These are phyloP conservation scores for Capsicum baccatum DNA, from an alignment of 257 asterid species.

Conservation along the genomic window DNA sequence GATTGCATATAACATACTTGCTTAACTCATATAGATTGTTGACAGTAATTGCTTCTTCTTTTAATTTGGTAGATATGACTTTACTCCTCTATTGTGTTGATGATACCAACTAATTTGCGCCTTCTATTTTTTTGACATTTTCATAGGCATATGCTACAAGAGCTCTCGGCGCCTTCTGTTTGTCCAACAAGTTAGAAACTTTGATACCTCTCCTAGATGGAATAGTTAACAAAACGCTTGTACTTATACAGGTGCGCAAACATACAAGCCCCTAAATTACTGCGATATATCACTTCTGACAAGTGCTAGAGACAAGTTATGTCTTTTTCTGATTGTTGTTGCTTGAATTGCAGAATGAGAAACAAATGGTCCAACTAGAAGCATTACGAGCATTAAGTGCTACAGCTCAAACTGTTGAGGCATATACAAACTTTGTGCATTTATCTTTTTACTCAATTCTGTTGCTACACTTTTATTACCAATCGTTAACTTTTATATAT, in stretches of 20 bases:
- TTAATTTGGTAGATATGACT: neutral
- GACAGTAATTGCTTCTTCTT: neutral
- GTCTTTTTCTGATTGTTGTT: neutral
- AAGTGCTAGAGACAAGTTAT: neutral
- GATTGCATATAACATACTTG: neutral
- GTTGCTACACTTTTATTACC: conserved; percentile 7
- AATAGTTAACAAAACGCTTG: conserved; percentile 55
- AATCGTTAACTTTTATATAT: conserved; percentile 23
- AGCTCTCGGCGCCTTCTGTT: conserved; percentile 86
- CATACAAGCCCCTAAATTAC: neutral
- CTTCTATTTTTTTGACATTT: neutral
- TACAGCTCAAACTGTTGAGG: conserved; percentile 91
- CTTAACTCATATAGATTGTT: neutral
- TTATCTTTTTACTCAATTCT: neutral
- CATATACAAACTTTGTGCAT: conserved; percentile 24
- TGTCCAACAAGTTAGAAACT: conserved; percentile 77
- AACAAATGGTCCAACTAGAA: conserved; percentile 96
- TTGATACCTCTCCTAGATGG: conserved; percentile 84
- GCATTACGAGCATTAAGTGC: conserved; percentile 87
- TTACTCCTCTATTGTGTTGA: neutral
- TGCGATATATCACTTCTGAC: neutral
- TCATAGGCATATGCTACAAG: conserved; percentile 89
- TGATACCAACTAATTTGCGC: neutral
- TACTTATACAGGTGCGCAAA: conserved; percentile 47
- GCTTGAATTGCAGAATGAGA: conserved; percentile 65